Evolutionary conservation across 2,329 filamentous ascomycete genomes (phyloP).

Genomic region (Kalmusia sp.): DNA sequence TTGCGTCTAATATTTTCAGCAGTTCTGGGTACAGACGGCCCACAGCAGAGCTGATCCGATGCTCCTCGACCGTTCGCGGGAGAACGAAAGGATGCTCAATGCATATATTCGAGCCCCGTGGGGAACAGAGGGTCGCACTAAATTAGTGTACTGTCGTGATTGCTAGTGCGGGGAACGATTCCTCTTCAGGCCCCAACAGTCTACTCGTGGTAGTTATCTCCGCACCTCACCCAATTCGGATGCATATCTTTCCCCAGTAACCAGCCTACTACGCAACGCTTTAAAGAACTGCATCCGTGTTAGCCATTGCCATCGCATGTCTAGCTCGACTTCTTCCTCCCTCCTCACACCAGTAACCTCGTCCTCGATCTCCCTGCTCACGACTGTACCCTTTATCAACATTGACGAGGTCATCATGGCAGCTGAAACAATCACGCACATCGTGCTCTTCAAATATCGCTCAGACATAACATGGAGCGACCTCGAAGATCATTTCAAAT

Average conservation of each 20-base stretch:
- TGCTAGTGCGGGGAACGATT: background rate
- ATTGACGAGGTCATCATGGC: background rate
- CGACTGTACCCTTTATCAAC: background rate
- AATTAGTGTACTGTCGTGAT: background rate
- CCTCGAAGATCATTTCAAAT: constrained; percentile 39
- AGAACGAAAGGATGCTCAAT: no score
- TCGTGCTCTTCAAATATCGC: constrained; percentile 45
- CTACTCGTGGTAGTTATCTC: background rate
- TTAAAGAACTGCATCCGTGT: background rate
- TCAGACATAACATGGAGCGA: constrained; percentile 39
- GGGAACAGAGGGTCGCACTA: background rate
- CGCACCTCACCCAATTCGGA: background rate
- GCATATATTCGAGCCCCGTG: background rate
- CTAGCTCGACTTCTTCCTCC: background rate
- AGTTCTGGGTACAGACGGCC: no score
- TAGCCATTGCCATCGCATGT: background rate
- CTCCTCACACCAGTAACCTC: background rate
- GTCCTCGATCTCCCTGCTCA: background rate
- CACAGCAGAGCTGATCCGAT: no score
- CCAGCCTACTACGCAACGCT: background rate
- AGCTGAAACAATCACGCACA: constrained; percentile 37
- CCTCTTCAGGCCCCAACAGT: background rate
- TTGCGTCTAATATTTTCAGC: no score
- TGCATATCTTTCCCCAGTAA: background rate
- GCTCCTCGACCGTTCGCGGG: no score